phyloP scores from a whole-genome alignment of 805 yeast genomes.

The Brettanomyces nanus region DNA sequence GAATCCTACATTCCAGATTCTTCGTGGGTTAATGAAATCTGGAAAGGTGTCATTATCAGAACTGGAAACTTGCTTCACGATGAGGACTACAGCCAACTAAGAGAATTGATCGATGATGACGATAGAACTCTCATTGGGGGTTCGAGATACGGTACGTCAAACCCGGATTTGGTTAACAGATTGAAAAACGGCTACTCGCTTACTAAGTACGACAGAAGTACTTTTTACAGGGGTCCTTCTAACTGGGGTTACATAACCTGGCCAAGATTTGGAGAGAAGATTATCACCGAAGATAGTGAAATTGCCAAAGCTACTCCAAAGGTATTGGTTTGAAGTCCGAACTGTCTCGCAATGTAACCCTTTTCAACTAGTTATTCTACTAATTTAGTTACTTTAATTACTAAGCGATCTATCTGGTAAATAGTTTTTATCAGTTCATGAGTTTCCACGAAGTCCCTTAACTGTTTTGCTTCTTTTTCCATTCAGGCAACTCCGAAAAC shows the following conservation, averaged over 20 bases:
- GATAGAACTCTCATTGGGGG: slow-evolving; percentile 36
- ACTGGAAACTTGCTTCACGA: slow-evolving; percentile 21
- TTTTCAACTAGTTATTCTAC: too few relatives aligned
- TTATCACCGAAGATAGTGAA: slow-evolving; percentile 6
- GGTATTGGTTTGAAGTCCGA: slow-evolving; percentile 9
- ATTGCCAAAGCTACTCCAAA: slow-evolving; percentile 6
- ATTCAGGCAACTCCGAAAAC: too few relatives aligned
- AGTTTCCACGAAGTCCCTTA: too few relatives aligned
- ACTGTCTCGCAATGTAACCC: too few relatives aligned
- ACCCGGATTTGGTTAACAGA: slow-evolving; percentile 35
- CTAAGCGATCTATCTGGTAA: too few relatives aligned
- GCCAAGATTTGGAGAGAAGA: slow-evolving; percentile 7
- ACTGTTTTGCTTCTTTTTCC: too few relatives aligned
- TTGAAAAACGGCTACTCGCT: slow-evolving; percentile 28
- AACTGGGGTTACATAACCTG: slow-evolving; percentile 11
- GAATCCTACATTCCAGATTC: slow-evolving; percentile 6
- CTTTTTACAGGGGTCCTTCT: slow-evolving; percentile 26
- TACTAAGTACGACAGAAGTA: slow-evolving; percentile 30
- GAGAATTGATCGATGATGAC: slow-evolving; percentile 17
- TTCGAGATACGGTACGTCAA: slow-evolving; percentile 33
- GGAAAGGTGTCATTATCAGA: slow-evolving; percentile 18
- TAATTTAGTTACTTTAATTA: too few relatives aligned
- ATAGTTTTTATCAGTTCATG: too few relatives aligned
- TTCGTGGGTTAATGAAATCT: slow-evolving; percentile 12
- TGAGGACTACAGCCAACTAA: slow-evolving; percentile 11